Evolutionary conservation across 2,329 filamentous ascomycete species (phyloP).

Genomic region (Davidsoniella eucalypti): DNA sequence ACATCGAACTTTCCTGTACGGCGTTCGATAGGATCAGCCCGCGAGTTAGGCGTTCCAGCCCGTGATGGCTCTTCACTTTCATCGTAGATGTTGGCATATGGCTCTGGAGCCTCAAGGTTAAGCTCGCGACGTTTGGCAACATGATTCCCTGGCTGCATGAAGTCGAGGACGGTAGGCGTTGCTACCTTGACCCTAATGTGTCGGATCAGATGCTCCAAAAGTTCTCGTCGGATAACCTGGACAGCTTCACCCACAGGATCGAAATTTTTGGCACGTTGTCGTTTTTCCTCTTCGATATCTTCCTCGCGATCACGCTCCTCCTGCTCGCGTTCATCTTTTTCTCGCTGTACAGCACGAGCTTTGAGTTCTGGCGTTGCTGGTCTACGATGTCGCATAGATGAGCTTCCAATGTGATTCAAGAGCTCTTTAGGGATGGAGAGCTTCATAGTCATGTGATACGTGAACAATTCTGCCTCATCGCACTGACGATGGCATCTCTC

Average conservation of each 20-base stretch:
- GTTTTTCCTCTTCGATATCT: constrained; percentile 81
- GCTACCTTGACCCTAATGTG: constrained; percentile 82
- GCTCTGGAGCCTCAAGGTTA: constrained; percentile 45
- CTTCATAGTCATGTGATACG: constrained; percentile 82
- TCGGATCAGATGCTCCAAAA: constrained; percentile 72
- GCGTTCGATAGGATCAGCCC: constrained; percentile 44
- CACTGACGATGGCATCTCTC: constrained; percentile 64
- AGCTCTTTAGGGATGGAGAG: constrained; percentile 29
- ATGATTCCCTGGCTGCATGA: constrained; percentile 69
- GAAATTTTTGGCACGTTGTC: constrained; percentile 67
- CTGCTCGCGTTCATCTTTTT: constrained; percentile 49
- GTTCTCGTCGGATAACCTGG: constrained; percentile 59
- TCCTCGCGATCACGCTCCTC: constrained; percentile 56
- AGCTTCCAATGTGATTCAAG: constrained; percentile 10
- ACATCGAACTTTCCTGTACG: constrained; percentile 37
- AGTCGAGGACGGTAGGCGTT: constrained; percentile 62
- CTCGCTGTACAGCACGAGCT: constrained; percentile 27
- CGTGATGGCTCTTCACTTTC: constrained; percentile 40
- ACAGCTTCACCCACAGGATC: constrained; percentile 81
- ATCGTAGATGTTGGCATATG: constrained; percentile 16
- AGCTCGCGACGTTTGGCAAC: constrained; percentile 61
- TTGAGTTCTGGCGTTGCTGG: constrained; percentile 10
- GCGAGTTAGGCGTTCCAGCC: constrained; percentile 48
- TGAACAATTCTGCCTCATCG: constrained; percentile 75
- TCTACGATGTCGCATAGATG: constrained; percentile 8